These are phyloP conservation scores for Aplosporella prunicola DNA, from an alignment of 2,329 filamentous ascomycete genomes.

Conservation along the genomic window DNA sequence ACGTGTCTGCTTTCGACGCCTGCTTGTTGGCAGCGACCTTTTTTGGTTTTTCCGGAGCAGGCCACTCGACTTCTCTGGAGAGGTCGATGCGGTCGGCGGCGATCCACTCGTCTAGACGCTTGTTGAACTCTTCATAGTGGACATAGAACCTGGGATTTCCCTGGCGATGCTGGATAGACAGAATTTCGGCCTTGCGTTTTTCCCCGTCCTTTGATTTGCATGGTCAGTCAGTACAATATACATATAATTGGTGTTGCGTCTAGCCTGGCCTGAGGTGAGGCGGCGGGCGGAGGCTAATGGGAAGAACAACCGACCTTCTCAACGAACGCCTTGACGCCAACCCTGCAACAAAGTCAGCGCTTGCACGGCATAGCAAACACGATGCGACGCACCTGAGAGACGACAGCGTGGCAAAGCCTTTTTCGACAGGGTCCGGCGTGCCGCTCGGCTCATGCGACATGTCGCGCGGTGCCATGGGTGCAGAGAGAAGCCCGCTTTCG, in stretches of 20 bases:
- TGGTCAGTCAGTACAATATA: background rate
- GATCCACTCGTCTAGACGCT: constrained; percentile 83
- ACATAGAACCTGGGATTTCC: constrained; percentile 87
- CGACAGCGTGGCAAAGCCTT: constrained; percentile 73
- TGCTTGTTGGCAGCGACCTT: constrained; percentile 49
- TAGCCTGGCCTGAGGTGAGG: too few species aligned
- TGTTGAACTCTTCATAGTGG: constrained; percentile 98
- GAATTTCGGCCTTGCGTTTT: constrained; percentile 83
- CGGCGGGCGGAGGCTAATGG: constrained; percentile 12
- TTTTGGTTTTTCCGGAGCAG: constrained; percentile 72
- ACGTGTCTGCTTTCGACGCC: constrained; percentile 28
- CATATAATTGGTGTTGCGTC: too few species aligned
- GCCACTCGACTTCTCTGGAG: constrained; percentile 89
- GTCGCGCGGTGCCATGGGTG: constrained; percentile 50
- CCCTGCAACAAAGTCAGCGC: constrained; percentile 33
- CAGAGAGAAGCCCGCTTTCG: too few species aligned
- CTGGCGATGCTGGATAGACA: constrained; percentile 87
- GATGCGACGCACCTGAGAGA: constrained; percentile 59
- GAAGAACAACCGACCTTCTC: constrained; percentile 63
- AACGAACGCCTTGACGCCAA: constrained; percentile 58
- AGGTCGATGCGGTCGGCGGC: constrained; percentile 75
- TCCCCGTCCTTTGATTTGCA: constrained; percentile 68
- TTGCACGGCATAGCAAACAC: background rate
- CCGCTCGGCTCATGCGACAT: constrained; percentile 43
- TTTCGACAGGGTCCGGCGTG: constrained; percentile 56